phyloP scores from a whole-genome alignment of 495 filamentous ascomycete genomes.

The Extremus antarcticus region DNA sequence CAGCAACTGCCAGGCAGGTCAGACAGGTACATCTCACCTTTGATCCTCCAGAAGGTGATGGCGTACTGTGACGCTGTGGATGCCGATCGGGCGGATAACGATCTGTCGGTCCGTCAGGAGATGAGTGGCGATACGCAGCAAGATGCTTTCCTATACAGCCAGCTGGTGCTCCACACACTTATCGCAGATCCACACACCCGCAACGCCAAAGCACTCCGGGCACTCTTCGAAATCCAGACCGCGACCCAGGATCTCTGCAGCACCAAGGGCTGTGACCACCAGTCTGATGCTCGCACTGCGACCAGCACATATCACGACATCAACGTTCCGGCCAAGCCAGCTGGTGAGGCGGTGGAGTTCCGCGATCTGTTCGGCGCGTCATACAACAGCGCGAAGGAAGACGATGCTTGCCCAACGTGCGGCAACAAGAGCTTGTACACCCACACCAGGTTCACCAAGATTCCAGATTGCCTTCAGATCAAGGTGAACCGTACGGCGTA shows the following conservation, averaged over 20 bases:
- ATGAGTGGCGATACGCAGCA: constrained; percentile 11
- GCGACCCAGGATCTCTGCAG: neutral
- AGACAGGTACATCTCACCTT: constrained; percentile 1
- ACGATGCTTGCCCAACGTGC: neutral
- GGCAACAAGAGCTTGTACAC: neutral
- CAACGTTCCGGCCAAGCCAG: neutral
- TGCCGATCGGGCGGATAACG: neutral
- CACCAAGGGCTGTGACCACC: neutral
- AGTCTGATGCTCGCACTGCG: neutral
- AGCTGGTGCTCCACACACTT: constrained; percentile 2
- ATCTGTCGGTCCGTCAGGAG: neutral
- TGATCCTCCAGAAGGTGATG: constrained; percentile 8
- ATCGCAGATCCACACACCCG: neutral
- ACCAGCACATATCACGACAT: neutral
- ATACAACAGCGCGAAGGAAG: neutral
- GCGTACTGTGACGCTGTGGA: neutral
- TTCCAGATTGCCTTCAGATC: neutral
- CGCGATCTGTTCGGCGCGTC: neutral
- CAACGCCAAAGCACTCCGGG: neutral
- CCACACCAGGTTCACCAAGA: neutral
- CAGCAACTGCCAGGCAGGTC: neutral
- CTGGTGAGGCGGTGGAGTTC: neutral
- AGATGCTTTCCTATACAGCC: constrained; percentile 6
- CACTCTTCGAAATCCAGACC: constrained; percentile 5
- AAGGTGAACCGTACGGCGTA: neutral